Percentiles rank a stretch among this genome's conserved stretches.
Conservation (phyloP, 2,329 filamentous ascomycete species). For the Sporothrix pseudoabietina region DNA sequence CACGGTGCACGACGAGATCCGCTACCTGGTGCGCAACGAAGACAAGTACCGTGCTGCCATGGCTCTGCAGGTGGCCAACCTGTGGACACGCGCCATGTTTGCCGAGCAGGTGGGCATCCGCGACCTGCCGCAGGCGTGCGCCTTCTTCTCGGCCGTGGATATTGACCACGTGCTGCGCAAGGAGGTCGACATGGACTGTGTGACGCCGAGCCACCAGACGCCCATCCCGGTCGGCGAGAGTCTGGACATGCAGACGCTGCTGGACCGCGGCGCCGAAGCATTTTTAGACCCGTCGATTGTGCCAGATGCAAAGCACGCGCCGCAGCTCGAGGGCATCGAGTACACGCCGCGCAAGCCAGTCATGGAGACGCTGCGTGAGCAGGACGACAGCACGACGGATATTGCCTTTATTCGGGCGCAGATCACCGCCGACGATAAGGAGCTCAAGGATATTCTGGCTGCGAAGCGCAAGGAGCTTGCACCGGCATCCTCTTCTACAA, state of each 20-base stretch:
- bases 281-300: slow-evolving; percentile 66
- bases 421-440: slow-evolving; percentile 72
- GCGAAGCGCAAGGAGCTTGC: slow-evolving; percentile 50
- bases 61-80: slow-evolving; percentile 88
- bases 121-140: slow-evolving; percentile 89
- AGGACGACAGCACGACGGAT: slow-evolving; percentile 44
- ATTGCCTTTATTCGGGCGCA: slow-evolving; percentile 78
- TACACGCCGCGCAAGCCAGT: slow-evolving; percentile 76
- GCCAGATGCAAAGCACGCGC: slow-evolving; percentile 56
- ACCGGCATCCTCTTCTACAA: slow-evolving; percentile 14
- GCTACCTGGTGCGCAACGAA: slow-evolving; percentile 82
- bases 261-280: slow-evolving; percentile 71
- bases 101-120: slow-evolving; percentile 94
- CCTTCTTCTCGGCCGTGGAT: slow-evolving; percentile 94
- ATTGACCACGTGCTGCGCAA: slow-evolving; percentile 95
- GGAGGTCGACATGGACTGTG: slow-evolving; percentile 96
- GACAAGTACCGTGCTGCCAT: slow-evolving; percentile 89
- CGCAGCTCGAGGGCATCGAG: slow-evolving; percentile 60
- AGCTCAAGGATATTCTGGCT: slow-evolving; percentile 72
- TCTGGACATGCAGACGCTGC: slow-evolving; percentile 76
- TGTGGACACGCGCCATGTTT: slow-evolving; percentile 98
- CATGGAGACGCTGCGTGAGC: slow-evolving; percentile 69
- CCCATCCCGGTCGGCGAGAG: slow-evolving; percentile 84
- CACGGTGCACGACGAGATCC: slow-evolving; percentile 96
- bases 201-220: slow-evolving; percentile 81